A percentile compares a stretch with the other conserved stretches of the same genome.
Conservation (phyloP, 2,329 filamentous ascomycete species). For the Penicillium palitans region DNA sequence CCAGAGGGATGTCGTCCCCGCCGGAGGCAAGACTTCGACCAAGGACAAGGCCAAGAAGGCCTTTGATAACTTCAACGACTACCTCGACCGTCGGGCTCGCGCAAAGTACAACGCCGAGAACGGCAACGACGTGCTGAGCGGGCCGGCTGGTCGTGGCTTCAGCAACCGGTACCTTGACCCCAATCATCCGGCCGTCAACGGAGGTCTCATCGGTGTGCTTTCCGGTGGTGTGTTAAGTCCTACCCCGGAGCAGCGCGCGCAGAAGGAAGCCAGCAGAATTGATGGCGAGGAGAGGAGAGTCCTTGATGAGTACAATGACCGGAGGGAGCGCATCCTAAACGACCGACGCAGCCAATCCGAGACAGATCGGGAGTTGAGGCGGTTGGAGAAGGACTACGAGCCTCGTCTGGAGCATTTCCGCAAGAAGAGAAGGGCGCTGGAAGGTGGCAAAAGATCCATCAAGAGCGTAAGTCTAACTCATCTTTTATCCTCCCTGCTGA, state of each 20-base stretch:
- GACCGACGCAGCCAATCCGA: not conserved
- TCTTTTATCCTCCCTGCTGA: not conserved
- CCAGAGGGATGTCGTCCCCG: not conserved
- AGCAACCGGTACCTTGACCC: conserved; percentile 52
- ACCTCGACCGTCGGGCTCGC: conserved; percentile 6
- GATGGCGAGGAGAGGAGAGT: not conserved
- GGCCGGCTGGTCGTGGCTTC: conserved; percentile 31
- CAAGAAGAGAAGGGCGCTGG: not conserved
- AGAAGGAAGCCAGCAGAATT: not conserved
- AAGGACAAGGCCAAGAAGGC: conserved; percentile 1
- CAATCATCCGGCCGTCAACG: conserved; percentile 51
- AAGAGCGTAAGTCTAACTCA: not conserved
- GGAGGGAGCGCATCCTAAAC: not conserved
- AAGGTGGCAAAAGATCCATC: not conserved
- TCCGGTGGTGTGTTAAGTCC: conserved; percentile 40
- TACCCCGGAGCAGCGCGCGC: not conserved
- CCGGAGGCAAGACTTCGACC: not conserved
- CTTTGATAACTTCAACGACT: conserved; percentile 6
- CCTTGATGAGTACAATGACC: not conserved
- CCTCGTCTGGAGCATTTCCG: not conserved
- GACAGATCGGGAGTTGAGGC: not conserved
- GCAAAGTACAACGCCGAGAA: conserved; percentile 2
- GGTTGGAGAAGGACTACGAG: not conserved
- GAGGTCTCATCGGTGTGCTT: conserved; percentile 47
- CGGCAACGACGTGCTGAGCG: not conserved